Percentiles rank a stretch among this genome's conserved stretches.
These are phyloP conservation scores for Blastocystis sp. DNA, from an alignment of 352 stramenopile species.

Conservation along the genomic window DNA sequence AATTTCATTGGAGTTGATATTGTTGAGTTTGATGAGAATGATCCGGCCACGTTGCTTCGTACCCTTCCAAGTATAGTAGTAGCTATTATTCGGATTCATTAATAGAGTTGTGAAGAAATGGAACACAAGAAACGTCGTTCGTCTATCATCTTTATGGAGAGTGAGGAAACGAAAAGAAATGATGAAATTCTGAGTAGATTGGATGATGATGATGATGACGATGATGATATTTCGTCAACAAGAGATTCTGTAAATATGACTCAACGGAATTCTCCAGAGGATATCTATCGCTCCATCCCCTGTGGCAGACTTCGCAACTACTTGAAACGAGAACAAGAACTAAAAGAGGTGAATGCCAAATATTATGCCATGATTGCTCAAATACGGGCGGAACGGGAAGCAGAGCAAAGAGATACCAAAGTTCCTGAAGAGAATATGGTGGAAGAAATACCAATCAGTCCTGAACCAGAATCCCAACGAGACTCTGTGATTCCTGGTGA, in stretches of 20 bases:
- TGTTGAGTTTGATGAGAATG: slow-evolving; percentile 13
- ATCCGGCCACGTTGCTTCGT: neutral
- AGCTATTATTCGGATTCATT: neutral
- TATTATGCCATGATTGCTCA: neutral
- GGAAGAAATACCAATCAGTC: neutral
- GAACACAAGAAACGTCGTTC: neutral
- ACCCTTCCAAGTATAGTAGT: neutral
- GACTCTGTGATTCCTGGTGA: neutral
- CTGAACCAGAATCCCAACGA: neutral
- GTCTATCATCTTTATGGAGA: slow-evolving; percentile 48
- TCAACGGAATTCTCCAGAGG: neutral
- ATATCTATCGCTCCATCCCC: neutral
- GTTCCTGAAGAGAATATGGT: neutral
- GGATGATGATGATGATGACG: slow-evolving; percentile 45
- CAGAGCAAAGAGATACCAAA: neutral
- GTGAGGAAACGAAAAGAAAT: slow-evolving; percentile 35
- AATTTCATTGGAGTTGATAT: slow-evolving; percentile 11
- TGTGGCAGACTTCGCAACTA: slow-evolving; percentile 6
- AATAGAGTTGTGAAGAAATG: slow-evolving; percentile 3
- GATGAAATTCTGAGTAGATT: slow-evolving; percentile 41
- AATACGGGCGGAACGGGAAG: neutral
- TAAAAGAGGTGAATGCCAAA: slow-evolving; percentile 40
- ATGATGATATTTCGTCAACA: neutral
- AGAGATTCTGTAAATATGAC: neutral
- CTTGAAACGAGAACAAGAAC: slow-evolving; percentile 12